A percentile compares a stretch with the other conserved stretches of the same genome.
phyloP scores from a whole-genome alignment of 345 rosid genomes.

The Excoecaria agallocha region DNA sequence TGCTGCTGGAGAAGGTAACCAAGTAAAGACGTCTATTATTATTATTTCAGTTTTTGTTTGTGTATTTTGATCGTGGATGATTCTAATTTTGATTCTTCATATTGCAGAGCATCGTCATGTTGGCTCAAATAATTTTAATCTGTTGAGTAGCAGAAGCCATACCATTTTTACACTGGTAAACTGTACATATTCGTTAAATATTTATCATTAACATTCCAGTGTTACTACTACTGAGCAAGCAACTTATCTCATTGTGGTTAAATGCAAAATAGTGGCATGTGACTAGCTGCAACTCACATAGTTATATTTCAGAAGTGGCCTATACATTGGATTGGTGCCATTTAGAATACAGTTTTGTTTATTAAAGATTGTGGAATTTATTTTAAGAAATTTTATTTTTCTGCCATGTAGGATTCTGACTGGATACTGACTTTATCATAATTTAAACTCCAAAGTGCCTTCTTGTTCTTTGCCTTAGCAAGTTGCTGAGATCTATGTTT shows the following conservation, averaged over 20 bases:
- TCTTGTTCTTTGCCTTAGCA: too few species aligned
- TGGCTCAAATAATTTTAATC: slow-evolving; percentile 98
- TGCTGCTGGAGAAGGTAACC: slow-evolving; percentile 97
- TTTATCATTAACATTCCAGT: not conserved
- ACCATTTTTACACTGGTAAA: slow-evolving; percentile 93
- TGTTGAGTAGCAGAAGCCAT: slow-evolving; percentile 98
- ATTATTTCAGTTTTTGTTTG: not conserved
- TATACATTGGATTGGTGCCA: not conserved
- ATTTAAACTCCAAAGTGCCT: not conserved
- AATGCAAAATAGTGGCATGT: not conserved
- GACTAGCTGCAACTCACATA: not conserved
- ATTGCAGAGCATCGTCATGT: slow-evolving; percentile 97
- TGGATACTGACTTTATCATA: not conserved
- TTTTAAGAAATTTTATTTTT: not conserved
- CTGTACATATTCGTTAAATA: slow-evolving; percentile 1
- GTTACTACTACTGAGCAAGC: not conserved
- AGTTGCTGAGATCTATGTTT: not conserved
- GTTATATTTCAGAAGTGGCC: not conserved
- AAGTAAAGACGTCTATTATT: not conserved
- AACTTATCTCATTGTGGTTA: not conserved
- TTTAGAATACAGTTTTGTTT: not conserved
- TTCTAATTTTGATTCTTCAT: slow-evolving; percentile 22
- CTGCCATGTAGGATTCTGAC: not conserved
- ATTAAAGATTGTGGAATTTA: not conserved
- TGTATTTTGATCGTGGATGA: slow-evolving; percentile 2